Conservation (phyloP, 176 grass and related monocot species). For the Saccharum officinarum region DNA sequence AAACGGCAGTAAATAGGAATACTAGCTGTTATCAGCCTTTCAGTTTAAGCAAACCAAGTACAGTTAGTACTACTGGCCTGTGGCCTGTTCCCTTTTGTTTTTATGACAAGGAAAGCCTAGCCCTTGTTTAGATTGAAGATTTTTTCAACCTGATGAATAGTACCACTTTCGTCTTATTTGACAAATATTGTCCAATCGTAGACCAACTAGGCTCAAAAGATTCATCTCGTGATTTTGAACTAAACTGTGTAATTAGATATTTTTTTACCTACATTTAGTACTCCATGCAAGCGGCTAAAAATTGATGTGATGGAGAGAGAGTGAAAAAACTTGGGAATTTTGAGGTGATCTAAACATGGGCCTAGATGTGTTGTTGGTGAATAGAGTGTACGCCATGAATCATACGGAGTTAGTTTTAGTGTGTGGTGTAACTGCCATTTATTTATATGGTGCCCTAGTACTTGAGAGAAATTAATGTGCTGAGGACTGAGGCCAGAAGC, state of each 20-base stretch:
- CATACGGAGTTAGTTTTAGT: slow-evolving; percentile 17
- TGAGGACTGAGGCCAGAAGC: background rate
- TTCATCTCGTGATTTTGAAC: too few relatives aligned
- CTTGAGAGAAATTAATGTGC: slow-evolving; percentile 9
- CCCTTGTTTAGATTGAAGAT: too few relatives aligned
- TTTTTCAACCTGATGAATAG: too few relatives aligned
- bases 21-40: background rate
- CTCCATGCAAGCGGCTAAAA: too few relatives aligned
- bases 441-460: background rate
- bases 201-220: too few relatives aligned
- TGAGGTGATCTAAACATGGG: too few relatives aligned
- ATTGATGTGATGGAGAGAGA: too few relatives aligned
- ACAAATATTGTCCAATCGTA: too few relatives aligned
- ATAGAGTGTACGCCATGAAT: slow-evolving; percentile 30
- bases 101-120: slow-evolving; percentile 11
- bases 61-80: background rate
- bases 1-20: background rate
- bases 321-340: too few relatives aligned
- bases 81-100: background rate
- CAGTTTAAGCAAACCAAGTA: slow-evolving; percentile 38
- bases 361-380: slow-evolving; percentile 1
- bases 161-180: too few relatives aligned
- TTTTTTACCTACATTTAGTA: too few relatives aligned
- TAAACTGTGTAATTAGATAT: too few relatives aligned
- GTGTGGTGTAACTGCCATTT: slow-evolving; percentile 25